Conservation (phyloP, 176 grass and related monocot genomes). For the Oryza australiensis region DNA sequence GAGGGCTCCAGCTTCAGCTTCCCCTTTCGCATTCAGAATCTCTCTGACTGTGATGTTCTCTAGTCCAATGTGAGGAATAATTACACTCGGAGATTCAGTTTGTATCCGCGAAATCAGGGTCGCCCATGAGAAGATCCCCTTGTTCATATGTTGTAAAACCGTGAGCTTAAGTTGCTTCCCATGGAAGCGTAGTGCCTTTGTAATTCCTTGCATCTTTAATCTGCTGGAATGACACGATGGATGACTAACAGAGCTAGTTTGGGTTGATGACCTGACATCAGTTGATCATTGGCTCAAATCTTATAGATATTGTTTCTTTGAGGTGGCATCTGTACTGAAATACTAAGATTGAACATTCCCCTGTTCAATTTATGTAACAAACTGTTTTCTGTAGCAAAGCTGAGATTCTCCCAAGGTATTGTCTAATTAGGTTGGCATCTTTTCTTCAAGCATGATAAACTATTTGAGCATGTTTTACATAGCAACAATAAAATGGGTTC, state of each 20-base stretch:
- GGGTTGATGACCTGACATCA: background rate
- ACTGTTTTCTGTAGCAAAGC: background rate
- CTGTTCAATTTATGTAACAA: background rate
- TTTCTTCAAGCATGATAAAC: too few species aligned
- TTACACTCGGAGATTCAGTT: constrained; percentile 44
- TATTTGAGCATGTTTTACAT: background rate
- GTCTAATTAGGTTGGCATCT: too few species aligned
- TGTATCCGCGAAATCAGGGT: constrained; percentile 68
- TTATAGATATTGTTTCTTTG: background rate
- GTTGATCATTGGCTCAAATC: background rate
- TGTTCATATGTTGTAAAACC: constrained; percentile 77
- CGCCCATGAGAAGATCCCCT: constrained; percentile 67
- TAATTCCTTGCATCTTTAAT: constrained; percentile 70
- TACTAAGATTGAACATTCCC: background rate
- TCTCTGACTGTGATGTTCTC: constrained; percentile 86
- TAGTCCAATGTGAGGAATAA: constrained; percentile 74
- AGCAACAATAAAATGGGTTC: background rate
- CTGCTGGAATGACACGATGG: constrained; percentile 5
- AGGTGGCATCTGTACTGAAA: background rate
- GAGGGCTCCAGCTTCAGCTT: constrained; percentile 48
- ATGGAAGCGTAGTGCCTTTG: constrained; percentile 56
- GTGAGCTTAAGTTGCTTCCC: constrained; percentile 60
- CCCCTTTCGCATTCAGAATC: constrained; percentile 73
- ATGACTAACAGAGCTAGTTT: background rate
- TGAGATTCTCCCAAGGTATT: background rate